These are phyloP conservation scores for Aspergillus tanneri DNA, from an alignment of 2,329 filamentous ascomycete genomes.

Conservation along the genomic window DNA sequence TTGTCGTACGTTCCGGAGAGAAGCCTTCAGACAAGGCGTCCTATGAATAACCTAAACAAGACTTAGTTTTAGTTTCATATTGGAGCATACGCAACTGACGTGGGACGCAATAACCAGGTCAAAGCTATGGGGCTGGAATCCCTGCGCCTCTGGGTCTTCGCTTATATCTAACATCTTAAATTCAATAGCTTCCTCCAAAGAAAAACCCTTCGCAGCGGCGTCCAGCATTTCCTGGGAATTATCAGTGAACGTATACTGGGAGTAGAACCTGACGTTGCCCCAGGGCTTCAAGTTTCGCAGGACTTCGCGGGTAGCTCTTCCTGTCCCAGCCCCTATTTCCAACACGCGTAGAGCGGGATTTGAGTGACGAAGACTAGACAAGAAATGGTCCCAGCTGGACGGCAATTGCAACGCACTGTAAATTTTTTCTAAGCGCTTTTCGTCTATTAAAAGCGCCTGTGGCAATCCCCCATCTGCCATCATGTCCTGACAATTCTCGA, in stretches of 20 bases:
- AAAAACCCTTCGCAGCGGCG: slow-evolving; percentile 22
- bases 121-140: slow-evolving; percentile 26
- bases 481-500: too few relatives aligned
- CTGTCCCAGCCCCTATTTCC: slow-evolving; percentile 31
- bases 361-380: slow-evolving; percentile 18
- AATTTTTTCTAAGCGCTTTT: too few relatives aligned
- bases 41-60: slow-evolving; percentile 16
- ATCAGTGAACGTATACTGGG: slow-evolving; percentile 29
- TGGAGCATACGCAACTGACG: slow-evolving; percentile 11
- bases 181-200: slow-evolving; percentile 21
- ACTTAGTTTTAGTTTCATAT: slow-evolving; percentile 7
- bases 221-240: slow-evolving; percentile 29
- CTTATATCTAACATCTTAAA: slow-evolving; percentile 31
- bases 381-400: slow-evolving; percentile 3
- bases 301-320: slow-evolving; percentile 21
- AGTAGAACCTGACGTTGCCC: slow-evolving; percentile 14
- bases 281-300: slow-evolving; percentile 9
- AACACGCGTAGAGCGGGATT: slow-evolving; percentile 24
- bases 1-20: slow-evolving; percentile 20
- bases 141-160: slow-evolving; percentile 27
- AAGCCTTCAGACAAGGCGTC: slow-evolving; percentile 6
- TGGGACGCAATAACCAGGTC: slow-evolving; percentile 37
- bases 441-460: too few relatives aligned
- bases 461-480: too few relatives aligned
- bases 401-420: too few relatives aligned